Evolutionary conservation across 1,284 basidiomycete species (phyloP), one percentile per base, ranked within the genome.

Genomic region (Apiotrichum akiyoshidainum): DNA sequence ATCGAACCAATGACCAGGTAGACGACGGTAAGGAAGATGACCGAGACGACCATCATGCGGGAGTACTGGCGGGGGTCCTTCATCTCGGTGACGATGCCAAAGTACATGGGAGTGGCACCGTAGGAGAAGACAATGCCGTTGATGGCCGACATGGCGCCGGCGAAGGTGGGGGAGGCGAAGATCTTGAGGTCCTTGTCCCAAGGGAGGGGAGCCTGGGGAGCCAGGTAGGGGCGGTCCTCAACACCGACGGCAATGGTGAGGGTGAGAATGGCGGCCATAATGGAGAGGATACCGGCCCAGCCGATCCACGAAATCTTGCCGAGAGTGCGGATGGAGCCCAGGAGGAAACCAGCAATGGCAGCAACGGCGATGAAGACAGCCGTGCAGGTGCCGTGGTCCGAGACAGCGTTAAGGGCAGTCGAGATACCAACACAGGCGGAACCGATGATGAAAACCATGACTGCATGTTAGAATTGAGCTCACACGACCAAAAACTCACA

Each of bases 161-260:
- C 65, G 42, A 74, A 70, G 4, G 65, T 64, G 4, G 72, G 69
- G 22, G 59, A 55, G 52, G 60, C 65, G 33, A 70, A 68, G 46
- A 70, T 60, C 37, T 59, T 40, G 61, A 73, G 54, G 22, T 66
- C 60, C 61, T 67, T 70, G 54, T 74, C 71, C 63, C 64, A 77
- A 0, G 66, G 58, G 1, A 21, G 37, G 12, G 40, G 37, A 46
- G 55, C 55, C 10, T 65, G 59, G n/a, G 70, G 68, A 4, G 69
- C 69, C 8, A 55, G 42, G 3, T 61, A 46, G 5, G 73, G 73
- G 55, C 77, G 67, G 49, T 73, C 73, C 35, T 71, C 62, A 2
- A 76, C 67, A 17, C 71, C 75, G 47, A 78, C 77, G 17, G 77
- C 73, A 54, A 78, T 62, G 55, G 72, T 74, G 41, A 79, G 65